A percentile compares a stretch with the other conserved stretches of the same genome.
Conservation (phyloP, 1,139 yeast species). For the Pichia sp. region DNA sequence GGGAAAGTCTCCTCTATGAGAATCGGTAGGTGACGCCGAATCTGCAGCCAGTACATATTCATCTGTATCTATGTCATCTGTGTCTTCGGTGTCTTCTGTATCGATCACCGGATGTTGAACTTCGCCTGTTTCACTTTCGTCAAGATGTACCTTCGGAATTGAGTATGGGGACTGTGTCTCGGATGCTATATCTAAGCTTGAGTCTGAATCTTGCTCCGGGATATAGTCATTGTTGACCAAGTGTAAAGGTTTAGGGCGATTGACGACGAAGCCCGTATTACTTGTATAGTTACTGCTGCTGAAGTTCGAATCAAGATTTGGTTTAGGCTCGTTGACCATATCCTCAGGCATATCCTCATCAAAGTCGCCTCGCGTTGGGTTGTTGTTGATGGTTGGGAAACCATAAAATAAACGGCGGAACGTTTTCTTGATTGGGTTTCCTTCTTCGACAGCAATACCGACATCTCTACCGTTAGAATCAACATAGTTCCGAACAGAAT, state of each 20-base stretch:
- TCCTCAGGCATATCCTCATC: conserved; percentile 27
- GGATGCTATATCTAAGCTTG: neutral
- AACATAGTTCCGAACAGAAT: conserved; percentile 27
- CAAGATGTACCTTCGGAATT: conserved; percentile 1
- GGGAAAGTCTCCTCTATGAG: conserved; percentile 7
- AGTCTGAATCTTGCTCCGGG: neutral
- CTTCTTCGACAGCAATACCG: conserved; percentile 28
- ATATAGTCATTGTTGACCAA: conserved; percentile 12
- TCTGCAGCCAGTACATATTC: conserved; percentile 11
- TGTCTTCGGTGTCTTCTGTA: conserved; percentile 9
- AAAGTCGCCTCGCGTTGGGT: conserved; percentile 22
- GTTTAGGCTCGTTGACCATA: conserved; percentile 14
- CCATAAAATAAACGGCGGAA: conserved; percentile 27
- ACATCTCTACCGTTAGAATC: conserved; percentile 34
- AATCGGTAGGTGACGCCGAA: conserved; percentile 5
- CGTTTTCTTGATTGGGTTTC: conserved; percentile 23
- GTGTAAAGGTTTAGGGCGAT: conserved; percentile 23
- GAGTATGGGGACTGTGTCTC: conserved; percentile 1
- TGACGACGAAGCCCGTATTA: conserved; percentile 30
- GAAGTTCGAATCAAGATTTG: conserved; percentile 2
- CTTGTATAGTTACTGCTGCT: conserved; percentile 9
- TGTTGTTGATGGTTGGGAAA: conserved; percentile 17
- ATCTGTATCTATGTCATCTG: conserved; percentile 10
- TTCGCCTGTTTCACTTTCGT: neutral
- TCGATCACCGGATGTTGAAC: neutral